phyloP scores from a whole-genome alignment of 163 green algal species.

The Scenedesmus sp. region DNA sequence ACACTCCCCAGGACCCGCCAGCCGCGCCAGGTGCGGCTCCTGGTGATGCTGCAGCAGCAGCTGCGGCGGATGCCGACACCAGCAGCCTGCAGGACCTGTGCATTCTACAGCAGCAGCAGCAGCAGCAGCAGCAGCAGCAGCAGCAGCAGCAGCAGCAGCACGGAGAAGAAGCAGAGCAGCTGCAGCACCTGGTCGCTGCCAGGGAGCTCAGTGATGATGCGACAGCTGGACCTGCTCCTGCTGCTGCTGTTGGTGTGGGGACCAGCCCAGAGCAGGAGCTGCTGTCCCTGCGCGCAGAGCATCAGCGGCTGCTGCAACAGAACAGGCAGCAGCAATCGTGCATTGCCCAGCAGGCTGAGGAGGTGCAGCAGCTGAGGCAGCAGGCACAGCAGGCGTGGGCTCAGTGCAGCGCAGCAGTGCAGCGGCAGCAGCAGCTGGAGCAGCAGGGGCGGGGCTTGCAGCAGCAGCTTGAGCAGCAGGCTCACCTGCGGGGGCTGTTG shows the following conservation, averaged over 20 bases:
- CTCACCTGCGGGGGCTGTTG: neutral
- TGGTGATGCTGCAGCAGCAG: neutral
- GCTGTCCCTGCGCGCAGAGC: neutral
- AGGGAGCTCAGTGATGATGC: neutral
- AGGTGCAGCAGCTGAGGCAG: neutral
- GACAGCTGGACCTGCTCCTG: neutral
- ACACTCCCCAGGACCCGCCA: neutral
- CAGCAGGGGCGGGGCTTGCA: neutral
- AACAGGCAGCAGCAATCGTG: neutral
- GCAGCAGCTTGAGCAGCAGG: conserved; percentile 12
- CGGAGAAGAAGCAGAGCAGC: neutral
- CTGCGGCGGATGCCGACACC: neutral
- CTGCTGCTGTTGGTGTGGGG: neutral
- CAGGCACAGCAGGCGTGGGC: neutral
- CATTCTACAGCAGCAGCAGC: neutral
- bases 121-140: neutral
- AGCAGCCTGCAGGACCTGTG: neutral
- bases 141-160: neutral
- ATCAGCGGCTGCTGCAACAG: neutral
- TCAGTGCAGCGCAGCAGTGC: neutral
- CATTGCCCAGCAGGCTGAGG: neutral
- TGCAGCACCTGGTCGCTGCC: neutral
- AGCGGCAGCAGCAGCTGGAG: neutral
- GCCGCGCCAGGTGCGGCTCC: neutral
- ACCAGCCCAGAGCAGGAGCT: neutral